Evolutionary conservation across 2,329 filamentous ascomycete species (phyloP), one percentile per base, ranked within the genome.

Genomic region (Xylaria sp.): DNA sequence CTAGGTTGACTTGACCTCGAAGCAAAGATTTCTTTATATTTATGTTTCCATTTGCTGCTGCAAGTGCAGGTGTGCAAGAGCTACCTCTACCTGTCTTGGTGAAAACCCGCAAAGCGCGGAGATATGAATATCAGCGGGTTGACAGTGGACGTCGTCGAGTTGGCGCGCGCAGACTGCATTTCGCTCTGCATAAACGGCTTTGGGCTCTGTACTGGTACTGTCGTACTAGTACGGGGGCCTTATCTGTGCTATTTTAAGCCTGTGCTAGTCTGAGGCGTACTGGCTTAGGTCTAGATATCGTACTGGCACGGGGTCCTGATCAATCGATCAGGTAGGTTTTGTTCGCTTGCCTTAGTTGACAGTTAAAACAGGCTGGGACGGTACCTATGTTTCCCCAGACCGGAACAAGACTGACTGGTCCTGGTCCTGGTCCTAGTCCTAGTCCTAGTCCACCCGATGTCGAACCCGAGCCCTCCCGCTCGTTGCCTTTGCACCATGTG

Each of bases 301-400:
- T 49, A 49, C 19, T 11, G 19, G 31, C 19, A 49, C 31, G 31
- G 29, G 29, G 31, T 49, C 29, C 17, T 48, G 17, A 41, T 41
- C 38, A 41, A 41, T 41, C 38, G 38, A 41, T 17, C 38, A 41
- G 29, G 29, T 33, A 33, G 29, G 29, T 33, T 33, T 33, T 33
- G 29, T 33, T 33, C 29, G 29, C 29, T 33, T 33, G 29, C 29
- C 29, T 33, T 33, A 33, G 29, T 33, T 33, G 29, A 11, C 29
- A 33, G 29, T 33, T 33, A 33, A 33, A 33, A 33, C 29, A 33
- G 29, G 29, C 29, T 33, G 29, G 29, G 29, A 33, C 57, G 56
- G 57, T 23, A n/a, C n/a, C n/a, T n/a, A n/a, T n/a, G 49, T 57
- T 63, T 55, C 64, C 64, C 61, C 54, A 61, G 29, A 41, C 25